Evolutionary conservation across 177 flowering plant genomes (phyloP).

Genomic region (Tripterygium wilfordii): DNA sequence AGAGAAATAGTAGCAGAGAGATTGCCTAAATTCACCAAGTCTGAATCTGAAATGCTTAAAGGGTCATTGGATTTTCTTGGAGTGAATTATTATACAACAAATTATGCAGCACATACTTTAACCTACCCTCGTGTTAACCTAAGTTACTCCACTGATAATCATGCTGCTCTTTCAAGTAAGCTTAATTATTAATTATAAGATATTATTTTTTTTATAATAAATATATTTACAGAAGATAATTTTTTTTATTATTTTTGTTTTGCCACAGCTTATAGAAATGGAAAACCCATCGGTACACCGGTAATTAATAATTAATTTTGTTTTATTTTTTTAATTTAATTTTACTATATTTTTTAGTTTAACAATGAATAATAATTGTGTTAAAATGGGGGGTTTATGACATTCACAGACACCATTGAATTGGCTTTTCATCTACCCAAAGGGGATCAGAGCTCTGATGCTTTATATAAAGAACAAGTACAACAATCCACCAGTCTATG

Average conservation of each 20-base stretch:
- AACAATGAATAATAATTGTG: too few relatives aligned
- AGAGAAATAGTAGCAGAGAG: not conserved
- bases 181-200: not conserved
- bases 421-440: conserved; percentile 41
- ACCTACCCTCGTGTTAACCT: not conserved
- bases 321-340: too few relatives aligned
- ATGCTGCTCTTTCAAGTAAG: not conserved
- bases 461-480: conserved; percentile 24
- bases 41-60: not conserved
- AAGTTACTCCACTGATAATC: not conserved
- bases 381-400: too few relatives aligned
- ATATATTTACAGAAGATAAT: too few relatives aligned
- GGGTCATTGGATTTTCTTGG: conserved; percentile 1
- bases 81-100: not conserved
- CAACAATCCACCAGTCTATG: conserved; percentile 29
- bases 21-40: conserved; percentile 1
- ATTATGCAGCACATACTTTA: not conserved
- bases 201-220: too few relatives aligned
- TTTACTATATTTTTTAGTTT: too few relatives aligned
- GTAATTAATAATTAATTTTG: too few relatives aligned
- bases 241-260: too few relatives aligned
- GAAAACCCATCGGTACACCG: conserved; percentile 43
- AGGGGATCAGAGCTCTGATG: conserved; percentile 28
- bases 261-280: conserved; percentile 42
- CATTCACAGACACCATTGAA: conserved; percentile 31